These are phyloP conservation scores for Pichia sp. DNA, from an alignment of 1,139 yeast species.

Conservation along the genomic window DNA sequence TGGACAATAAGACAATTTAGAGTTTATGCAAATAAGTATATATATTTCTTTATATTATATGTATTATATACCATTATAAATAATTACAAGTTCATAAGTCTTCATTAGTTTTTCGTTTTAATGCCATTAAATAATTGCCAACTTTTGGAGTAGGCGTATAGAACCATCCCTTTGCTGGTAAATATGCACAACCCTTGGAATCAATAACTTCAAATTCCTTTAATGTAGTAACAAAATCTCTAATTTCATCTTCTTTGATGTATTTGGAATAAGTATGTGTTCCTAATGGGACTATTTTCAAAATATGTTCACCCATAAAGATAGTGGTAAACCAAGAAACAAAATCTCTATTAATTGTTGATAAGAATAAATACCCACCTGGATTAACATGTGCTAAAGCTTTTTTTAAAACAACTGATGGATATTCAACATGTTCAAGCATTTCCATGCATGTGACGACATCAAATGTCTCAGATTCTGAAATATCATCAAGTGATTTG, in stretches of 20 bases:
- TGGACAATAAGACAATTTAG: background rate
- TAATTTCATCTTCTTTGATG: conserved; percentile 69
- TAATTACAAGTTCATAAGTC: no score
- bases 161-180: conserved; percentile 85
- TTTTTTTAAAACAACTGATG: conserved; percentile 60
- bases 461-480: conserved; percentile 48
- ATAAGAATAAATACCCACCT: conserved; percentile 80
- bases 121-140: conserved; percentile 90
- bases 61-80: no score
- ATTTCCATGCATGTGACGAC: conserved; percentile 89
- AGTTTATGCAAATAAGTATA: no score
- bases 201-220: conserved; percentile 50
- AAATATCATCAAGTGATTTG: conserved; percentile 54
- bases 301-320: conserved; percentile 76
- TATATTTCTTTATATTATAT: no score
- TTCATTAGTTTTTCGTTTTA: conserved; percentile 34
- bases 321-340: conserved; percentile 94
- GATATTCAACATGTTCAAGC: conserved; percentile 88
- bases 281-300: conserved; percentile 81
- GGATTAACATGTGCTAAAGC: conserved; percentile 65
- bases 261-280: conserved; percentile 87
- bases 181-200: conserved; percentile 71
- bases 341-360: conserved; percentile 86
- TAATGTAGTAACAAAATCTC: conserved; percentile 48
- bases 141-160: conserved; percentile 51